phyloP scores from a whole-genome alignment of 1,284 basidiomycete genomes.

The Microbotryomycetes sp. region DNA sequence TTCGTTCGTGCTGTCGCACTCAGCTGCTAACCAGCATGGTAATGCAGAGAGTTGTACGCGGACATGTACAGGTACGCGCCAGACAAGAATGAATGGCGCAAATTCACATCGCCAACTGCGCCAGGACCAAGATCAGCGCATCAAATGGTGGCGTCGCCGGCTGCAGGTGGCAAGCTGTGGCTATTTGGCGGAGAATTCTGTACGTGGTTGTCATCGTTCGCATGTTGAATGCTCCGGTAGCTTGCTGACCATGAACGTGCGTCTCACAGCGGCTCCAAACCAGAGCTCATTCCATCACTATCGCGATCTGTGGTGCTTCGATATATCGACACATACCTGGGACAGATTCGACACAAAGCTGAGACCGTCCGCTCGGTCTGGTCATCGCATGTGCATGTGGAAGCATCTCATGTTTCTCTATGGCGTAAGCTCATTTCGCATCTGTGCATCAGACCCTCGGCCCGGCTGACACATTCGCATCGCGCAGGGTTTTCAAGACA shows the following conservation, averaged over 20 bases:
- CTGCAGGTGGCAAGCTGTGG: conserved; percentile 74
- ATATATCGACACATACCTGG: conserved; percentile 69
- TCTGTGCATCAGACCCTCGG: too few relatives aligned
- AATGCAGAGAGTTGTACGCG: conserved; percentile 57
- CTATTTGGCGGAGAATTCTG: conserved; percentile 57
- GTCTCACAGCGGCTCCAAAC: conserved; percentile 54
- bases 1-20: conserved; percentile 1
- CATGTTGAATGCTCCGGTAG: too few relatives aligned
- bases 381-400: conserved; percentile 88
- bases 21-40: conserved; percentile 41
- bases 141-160: conserved; percentile 63
- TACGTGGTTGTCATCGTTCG: conserved; percentile 27
- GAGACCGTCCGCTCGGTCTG: conserved; percentile 71
- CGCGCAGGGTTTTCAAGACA: conserved; percentile 27
- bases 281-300: conserved; percentile 90
- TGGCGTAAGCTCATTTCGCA: conserved; percentile 59
- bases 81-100: conserved; percentile 83
- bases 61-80: conserved; percentile 75
- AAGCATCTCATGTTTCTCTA: conserved; percentile 81
- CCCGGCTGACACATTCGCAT: conserved; percentile 1
- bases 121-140: conserved; percentile 80
- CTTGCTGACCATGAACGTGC: not conserved
- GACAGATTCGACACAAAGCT: conserved; percentile 83
- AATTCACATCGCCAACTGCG: conserved; percentile 70
- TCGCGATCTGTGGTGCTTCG: conserved; percentile 65